Base-by-base conservation (phyloP, 768 basidiomycete genomes). In the Grammothele lineata region DNA sequence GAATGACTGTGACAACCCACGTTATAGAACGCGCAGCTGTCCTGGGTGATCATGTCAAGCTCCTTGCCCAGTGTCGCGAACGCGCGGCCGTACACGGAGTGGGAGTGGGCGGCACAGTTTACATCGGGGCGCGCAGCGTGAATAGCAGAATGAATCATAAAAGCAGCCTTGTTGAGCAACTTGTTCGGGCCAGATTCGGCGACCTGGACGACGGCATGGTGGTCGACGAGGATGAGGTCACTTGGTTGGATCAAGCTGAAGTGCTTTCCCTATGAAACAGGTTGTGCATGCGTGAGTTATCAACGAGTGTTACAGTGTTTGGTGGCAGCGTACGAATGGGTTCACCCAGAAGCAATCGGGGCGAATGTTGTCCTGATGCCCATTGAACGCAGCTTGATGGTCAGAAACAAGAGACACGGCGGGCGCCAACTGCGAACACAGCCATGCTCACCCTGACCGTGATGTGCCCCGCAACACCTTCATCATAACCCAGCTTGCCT, bases 401-500 rank as follows among this genome's bases (percentile, higher is more conserved):
- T n/a, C 12, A 14, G 35, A n/a, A 7, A 6, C 35, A 17, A 36
- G 14, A 12, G 10, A 33, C 4, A 22, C 30, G 45, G 35, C 17
- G 19, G 15, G 19, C 40, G 10, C 35, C 25, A 39, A 17, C 32
- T 18, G 33, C 38, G 32, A 3, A 24, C 5, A 2, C 5, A 11
- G 21, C 7, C 27, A 10, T 17, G 17, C 15, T 26, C 32, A 58
- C 61, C 25, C 74, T 68, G 27, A 75, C 70, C 22, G 76, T 76
- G 50, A 78, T 77, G 53, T 77, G 75, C 1, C 76, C 76, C 14
- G 75, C 72, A 24, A 72, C 63, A 25, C 74, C 76, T 50, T 76
- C 73, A 37, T 69, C 71, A 49, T 69, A 76, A 18, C 74, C 75
- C 22, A 69, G 56, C 41, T 71, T 55, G 17, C 56, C n/a, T n/a